Conservation (phyloP, 495 filamentous ascomycete species). For the Talaromyces liani region DNA sequence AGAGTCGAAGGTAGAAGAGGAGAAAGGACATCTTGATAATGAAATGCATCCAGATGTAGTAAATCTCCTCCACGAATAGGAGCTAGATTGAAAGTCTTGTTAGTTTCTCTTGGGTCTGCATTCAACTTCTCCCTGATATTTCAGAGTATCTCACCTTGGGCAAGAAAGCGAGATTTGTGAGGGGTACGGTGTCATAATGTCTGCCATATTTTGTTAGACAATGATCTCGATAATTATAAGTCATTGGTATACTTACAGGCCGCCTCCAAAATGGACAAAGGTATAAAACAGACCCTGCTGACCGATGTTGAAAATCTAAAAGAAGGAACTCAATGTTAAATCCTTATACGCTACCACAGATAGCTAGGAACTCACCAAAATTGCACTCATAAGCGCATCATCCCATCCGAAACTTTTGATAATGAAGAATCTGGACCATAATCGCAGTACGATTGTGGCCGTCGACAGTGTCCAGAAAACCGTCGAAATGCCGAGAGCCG, state of each 20-base stretch:
- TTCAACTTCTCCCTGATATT: not conserved
- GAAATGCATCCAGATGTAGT: slow-evolving; percentile 18
- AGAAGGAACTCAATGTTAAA: not conserved
- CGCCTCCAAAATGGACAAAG: not conserved
- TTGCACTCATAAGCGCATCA: not conserved
- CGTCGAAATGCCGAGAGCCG: not conserved
- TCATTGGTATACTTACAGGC: not conserved
- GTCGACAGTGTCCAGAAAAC: not conserved
- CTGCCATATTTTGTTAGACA: not conserved
- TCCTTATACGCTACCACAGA: too few species aligned
- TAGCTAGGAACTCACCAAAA: not conserved
- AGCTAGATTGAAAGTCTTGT: not conserved
- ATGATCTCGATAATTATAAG: not conserved
- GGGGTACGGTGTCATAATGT: not conserved
- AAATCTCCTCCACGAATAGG: slow-evolving; percentile 13
- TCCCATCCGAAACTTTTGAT: not conserved
- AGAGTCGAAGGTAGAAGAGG: slow-evolving; percentile 33
- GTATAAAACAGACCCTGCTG: not conserved
- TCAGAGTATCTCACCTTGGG: not conserved
- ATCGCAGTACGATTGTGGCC: not conserved
- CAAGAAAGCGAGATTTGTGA: not conserved
- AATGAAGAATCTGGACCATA: not conserved
- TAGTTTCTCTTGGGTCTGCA: not conserved
- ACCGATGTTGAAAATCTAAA: not conserved
- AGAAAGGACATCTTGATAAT: slow-evolving; percentile 24